Conservation (phyloP, 345 rosid species). For the Tarenaya hassleriana region DNA sequence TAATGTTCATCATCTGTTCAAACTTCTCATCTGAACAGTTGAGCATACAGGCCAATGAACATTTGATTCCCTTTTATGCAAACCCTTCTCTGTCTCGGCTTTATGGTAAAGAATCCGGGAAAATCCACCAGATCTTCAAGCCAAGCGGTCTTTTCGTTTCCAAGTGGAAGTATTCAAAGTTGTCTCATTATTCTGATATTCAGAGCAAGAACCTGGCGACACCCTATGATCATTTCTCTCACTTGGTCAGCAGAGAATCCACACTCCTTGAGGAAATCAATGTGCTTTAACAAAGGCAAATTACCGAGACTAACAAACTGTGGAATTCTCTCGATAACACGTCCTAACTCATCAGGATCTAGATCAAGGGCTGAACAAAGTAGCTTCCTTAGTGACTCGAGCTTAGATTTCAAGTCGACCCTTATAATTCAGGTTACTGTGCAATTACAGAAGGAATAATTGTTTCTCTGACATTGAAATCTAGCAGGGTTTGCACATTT, state of each 20-base stretch:
- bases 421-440: constrained; percentile 89
- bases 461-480: constrained; percentile 49
- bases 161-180: constrained; percentile 55
- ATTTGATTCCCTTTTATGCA: constrained; percentile 58
- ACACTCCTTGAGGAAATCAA: constrained; percentile 57
- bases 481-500: constrained; percentile 54
- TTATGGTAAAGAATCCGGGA: constrained; percentile 82
- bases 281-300: constrained; percentile 53
- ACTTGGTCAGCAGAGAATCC: constrained; percentile 57
- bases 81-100: constrained; percentile 65
- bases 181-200: constrained; percentile 77
- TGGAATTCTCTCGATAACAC: constrained; percentile 77
- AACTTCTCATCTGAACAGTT: constrained; percentile 87
- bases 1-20: constrained; percentile 73
- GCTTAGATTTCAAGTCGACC: constrained; percentile 56
- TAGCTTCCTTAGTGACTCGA: constrained; percentile 46
- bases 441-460: constrained; percentile 69
- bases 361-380: constrained; percentile 46
- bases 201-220: constrained; percentile 87
- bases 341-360: constrained; percentile 52
- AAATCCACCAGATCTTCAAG: constrained; percentile 73
- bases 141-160: constrained; percentile 74
- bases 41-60: constrained; percentile 87
- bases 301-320: constrained; percentile 63
- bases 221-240: constrained; percentile 60